A percentile compares a stretch with the other conserved stretches of the same genome.
phyloP scores from a whole-genome alignment of 495 filamentous ascomycete species.

The Talaromyces thailandensis region DNA sequence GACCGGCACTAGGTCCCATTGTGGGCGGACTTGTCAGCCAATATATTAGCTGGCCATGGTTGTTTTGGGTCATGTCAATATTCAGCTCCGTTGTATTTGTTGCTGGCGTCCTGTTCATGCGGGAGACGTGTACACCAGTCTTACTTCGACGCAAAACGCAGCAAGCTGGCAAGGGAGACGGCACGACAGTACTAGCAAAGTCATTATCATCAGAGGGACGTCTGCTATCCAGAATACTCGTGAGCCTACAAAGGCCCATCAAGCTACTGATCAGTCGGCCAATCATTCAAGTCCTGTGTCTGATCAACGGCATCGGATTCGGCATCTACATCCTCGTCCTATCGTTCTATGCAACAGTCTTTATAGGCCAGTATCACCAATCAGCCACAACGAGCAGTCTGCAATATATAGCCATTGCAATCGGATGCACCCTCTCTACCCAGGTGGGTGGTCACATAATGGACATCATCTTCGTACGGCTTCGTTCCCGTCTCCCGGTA shows the following conservation, averaged over 20 bases:
- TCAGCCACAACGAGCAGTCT: slow-evolving; percentile 42
- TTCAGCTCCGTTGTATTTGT: slow-evolving; percentile 44
- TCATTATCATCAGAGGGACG: slow-evolving; percentile 28
- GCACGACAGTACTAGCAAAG: slow-evolving; percentile 41
- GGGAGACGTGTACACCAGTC: slow-evolving; percentile 51
- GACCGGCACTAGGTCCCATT: slow-evolving; percentile 46
- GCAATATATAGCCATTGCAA: slow-evolving; percentile 50
- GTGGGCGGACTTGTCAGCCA: slow-evolving; percentile 48
- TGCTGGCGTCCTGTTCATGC: slow-evolving; percentile 46
- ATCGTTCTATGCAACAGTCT: slow-evolving; percentile 48
- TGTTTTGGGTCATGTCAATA: slow-evolving; percentile 46
- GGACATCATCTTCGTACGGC: slow-evolving; percentile 38
- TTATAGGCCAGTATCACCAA: slow-evolving; percentile 35
- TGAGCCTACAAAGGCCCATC: slow-evolving; percentile 32
- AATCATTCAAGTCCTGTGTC: slow-evolving; percentile 41
- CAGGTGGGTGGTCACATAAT: slow-evolving; percentile 35
- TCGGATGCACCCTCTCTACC: slow-evolving; percentile 49
- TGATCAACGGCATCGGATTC: slow-evolving; percentile 51
- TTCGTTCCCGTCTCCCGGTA: slow-evolving; percentile 40
- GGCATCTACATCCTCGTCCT: slow-evolving; percentile 52
- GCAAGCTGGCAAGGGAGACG: background rate
- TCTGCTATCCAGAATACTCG: slow-evolving; percentile 18
- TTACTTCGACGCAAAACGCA: slow-evolving; percentile 43
- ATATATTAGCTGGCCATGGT: slow-evolving; percentile 51
- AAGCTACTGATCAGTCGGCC: slow-evolving; percentile 38